Evolutionary conservation across 106 monocot genomes (phyloP).

Genomic region (Platanthera guangdongensis): DNA sequence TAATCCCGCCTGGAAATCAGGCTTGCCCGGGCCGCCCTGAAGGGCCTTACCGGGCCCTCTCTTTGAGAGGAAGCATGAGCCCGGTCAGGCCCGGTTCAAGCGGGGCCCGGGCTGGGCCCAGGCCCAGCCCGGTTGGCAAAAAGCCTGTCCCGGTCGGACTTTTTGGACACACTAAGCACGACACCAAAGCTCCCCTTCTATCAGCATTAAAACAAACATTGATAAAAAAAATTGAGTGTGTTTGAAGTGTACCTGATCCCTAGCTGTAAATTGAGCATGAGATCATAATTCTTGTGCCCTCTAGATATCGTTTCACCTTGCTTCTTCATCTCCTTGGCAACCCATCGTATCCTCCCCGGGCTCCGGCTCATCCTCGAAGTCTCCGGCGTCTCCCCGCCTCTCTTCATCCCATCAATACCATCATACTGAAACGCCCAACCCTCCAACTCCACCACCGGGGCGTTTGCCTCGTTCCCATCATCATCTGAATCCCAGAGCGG

Average conservation of each 20-base stretch:
- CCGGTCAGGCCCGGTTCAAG: too few relatives aligned
- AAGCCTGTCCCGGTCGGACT: too few relatives aligned
- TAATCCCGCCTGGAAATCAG: too few relatives aligned
- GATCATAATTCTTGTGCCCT: slow-evolving; percentile 91
- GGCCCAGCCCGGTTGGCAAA: too few relatives aligned
- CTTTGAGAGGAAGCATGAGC: too few relatives aligned
- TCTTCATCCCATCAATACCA: background rate
- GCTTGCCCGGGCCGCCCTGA: too few relatives aligned
- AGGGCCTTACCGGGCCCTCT: too few relatives aligned
- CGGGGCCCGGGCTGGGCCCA: too few relatives aligned
- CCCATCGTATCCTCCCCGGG: slow-evolving; percentile 20
- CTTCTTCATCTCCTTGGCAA: slow-evolving; percentile 40
- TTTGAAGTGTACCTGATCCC: slow-evolving; percentile 57
- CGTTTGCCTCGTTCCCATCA: background rate
- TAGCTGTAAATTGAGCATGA: slow-evolving; percentile 98
- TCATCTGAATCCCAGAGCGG: slow-evolving; percentile 14
- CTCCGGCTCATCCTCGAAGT: slow-evolving; percentile 2
- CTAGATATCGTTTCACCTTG: slow-evolving; percentile 78
- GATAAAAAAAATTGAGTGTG: background rate
- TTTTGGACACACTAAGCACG: too few relatives aligned
- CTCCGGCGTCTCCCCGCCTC: background rate
- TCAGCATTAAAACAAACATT: too few relatives aligned
- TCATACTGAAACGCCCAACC: background rate
- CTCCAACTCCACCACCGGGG: background rate
- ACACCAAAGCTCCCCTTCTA: too few relatives aligned